These are phyloP conservation scores for Leccinum griseonigrum DNA, from an alignment of 1,284 basidiomycete genomes.

Conservation along the genomic window DNA sequence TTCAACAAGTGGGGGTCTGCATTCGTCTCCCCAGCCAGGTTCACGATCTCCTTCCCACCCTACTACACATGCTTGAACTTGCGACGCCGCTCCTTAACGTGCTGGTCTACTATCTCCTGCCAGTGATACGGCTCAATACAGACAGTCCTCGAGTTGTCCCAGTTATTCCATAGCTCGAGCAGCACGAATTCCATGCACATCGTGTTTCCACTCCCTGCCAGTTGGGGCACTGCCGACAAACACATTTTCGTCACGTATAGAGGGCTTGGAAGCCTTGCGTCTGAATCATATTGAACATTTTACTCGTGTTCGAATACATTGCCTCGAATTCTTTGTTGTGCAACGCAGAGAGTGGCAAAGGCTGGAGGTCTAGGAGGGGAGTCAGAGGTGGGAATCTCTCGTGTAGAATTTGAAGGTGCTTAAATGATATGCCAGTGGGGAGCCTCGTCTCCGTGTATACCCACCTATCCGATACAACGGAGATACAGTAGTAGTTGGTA, in stretches of 20 bases:
- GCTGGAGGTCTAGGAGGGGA: conserved; percentile 89
- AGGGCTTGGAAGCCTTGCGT: conserved; percentile 87
- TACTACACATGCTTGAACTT: conserved; percentile 83
- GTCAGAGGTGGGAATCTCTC: conserved; percentile 96
- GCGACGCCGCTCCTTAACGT: conserved; percentile 84
- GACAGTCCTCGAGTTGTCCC: conserved; percentile 82
- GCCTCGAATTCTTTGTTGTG: not conserved
- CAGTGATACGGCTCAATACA: conserved; percentile 98
- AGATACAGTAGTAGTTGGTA: conserved; percentile 98
- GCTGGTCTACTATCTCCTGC: conserved; percentile 93
- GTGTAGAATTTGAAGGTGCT: conserved; percentile 95
- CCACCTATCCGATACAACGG: conserved; percentile 94
- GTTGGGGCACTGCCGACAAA: conserved; percentile 96
- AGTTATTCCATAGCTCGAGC: conserved; percentile 89
- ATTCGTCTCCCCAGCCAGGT: too few species aligned
- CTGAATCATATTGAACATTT: not conserved
- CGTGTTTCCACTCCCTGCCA: conserved; percentile 50
- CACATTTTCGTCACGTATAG: conserved; percentile 95
- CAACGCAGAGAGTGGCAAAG: conserved; percentile 83
- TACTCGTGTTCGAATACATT: not conserved
- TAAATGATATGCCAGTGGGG: conserved; percentile 97
- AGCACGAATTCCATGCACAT: conserved; percentile 97
- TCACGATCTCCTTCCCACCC: conserved; percentile 62
- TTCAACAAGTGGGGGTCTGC: too few species aligned
- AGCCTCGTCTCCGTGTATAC: conserved; percentile 92